Evolutionary conservation across 179 eudicot genomes (phyloP), one percentile per base, ranked within the genome.

Genomic region (Sideroxylon spinosum): DNA sequence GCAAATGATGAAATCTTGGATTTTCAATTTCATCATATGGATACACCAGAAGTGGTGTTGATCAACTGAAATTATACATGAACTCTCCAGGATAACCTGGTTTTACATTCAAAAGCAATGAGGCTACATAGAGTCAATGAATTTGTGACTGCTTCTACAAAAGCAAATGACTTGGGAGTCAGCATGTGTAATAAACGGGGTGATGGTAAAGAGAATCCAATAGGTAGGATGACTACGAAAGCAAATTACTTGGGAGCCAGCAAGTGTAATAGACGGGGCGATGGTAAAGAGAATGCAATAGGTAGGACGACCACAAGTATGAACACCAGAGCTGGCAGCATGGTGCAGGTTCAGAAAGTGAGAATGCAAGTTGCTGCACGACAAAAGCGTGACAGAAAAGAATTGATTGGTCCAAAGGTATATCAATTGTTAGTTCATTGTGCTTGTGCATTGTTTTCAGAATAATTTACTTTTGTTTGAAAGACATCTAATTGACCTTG

Each of bases 231-330:
- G 60, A 74, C 59, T 65, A 67, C 71, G 25, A 83, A 60, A 57
- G 73, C 56, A 7, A 68, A 64, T 74, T 78, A 69, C n/a, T 78
- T 67, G 46, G 80, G 74, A 80, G 56, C 74, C 65, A 75, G 70
- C 62, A 75, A 57, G 68, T 74, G 66, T 59, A 80, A 62, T 53
- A 57, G 77, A 74, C 61, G 62, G 72, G 57, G 78, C 10, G 68
- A 71, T 79, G 87, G 83, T 59, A 89, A 89, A 82, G 90, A 89
- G 71, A 89, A 85, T 76, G 62, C 52, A 56, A 44, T n/a, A 57
- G 70, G 46, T 66, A 63, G 16, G 62, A 82, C 76, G 60, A 75
- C 82, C 65, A 71, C 2, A 6, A 37, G 44, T 37, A 37, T 3
- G 44, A 37, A 68, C 44, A 73, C 46, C 71, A 82, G 73, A 55